Conservation (phyloP, 169 alveolate species). For the Plasmodium coatneyi region DNA sequence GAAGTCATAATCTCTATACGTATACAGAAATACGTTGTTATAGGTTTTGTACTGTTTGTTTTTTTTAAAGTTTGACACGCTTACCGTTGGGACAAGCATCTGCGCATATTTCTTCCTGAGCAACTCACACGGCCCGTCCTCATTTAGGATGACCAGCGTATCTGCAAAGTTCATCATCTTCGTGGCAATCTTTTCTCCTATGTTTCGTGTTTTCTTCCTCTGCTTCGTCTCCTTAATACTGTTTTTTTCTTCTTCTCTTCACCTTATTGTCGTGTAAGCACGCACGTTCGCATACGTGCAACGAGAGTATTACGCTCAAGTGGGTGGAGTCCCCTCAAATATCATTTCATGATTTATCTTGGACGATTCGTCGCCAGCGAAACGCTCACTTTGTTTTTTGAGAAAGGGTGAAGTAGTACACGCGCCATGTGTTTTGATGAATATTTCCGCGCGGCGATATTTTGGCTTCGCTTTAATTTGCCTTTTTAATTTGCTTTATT, state of each 20-base stretch:
- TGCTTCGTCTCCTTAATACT: neutral
- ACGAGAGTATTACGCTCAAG: neutral
- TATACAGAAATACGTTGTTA: slow-evolving; percentile 50
- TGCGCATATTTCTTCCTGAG: slow-evolving; percentile 38
- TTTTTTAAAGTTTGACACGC: slow-evolving; percentile 38
- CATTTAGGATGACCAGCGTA: slow-evolving; percentile 60
- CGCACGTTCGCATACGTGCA: neutral
- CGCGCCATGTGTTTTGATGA: neutral
- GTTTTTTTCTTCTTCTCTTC: neutral
- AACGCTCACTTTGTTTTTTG: neutral
- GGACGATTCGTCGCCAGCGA: neutral
- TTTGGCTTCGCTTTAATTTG: neutral
- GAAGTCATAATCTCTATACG: slow-evolving; percentile 36
- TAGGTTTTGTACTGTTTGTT: slow-evolving; percentile 39
- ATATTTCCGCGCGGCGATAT: neutral
- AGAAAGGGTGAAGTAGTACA: neutral
- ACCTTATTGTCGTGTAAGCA: neutral
- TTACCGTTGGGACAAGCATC: slow-evolving; percentile 53
- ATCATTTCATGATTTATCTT: neutral
- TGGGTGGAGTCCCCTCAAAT: neutral
- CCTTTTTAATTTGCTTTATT: neutral
- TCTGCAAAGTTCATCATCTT: slow-evolving; percentile 53
- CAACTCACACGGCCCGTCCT: slow-evolving; percentile 63
- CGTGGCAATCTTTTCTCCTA: neutral
- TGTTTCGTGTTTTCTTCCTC: neutral